Evolutionary conservation across 805 yeast genomes (phyloP).

Genomic region (Schwanniomyces polymorphus): DNA sequence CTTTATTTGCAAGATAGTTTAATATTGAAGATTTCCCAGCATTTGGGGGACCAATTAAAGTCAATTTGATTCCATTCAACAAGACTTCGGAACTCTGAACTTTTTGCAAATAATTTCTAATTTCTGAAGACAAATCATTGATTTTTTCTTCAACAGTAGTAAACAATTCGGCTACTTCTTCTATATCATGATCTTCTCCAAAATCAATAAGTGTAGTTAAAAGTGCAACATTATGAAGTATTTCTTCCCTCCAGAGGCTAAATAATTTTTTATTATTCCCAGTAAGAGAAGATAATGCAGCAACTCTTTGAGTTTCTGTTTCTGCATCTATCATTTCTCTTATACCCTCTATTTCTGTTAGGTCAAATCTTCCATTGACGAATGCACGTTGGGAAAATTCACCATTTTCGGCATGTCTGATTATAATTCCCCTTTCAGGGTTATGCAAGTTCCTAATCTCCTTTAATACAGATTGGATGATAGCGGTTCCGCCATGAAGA

Average conservation of each 20-base stretch:
- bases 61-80: slow-evolving; percentile 68
- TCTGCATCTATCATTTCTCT: slow-evolving; percentile 89
- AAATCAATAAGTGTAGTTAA: slow-evolving; percentile 90
- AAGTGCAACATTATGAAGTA: slow-evolving; percentile 68
- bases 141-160: slow-evolving; percentile 48
- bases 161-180: slow-evolving; percentile 57
- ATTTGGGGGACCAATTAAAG: slow-evolving; percentile 88
- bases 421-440: slow-evolving; percentile 33
- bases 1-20: slow-evolving; percentile 72
- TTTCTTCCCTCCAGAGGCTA: slow-evolving; percentile 61
- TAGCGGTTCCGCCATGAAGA: slow-evolving; percentile 91
- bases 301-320: slow-evolving; percentile 81
- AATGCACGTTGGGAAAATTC: slow-evolving; percentile 90
- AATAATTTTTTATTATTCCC: slow-evolving; percentile 64
- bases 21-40: slow-evolving; percentile 92
- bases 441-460: slow-evolving; percentile 59
- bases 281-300: slow-evolving; percentile 70
- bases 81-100: slow-evolving; percentile 62
- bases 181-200: slow-evolving; percentile 89
- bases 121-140: slow-evolving; percentile 39
- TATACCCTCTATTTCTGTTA: slow-evolving; percentile 90
- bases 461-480: slow-evolving; percentile 63
- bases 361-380: slow-evolving; percentile 76
- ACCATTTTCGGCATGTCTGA: slow-evolving; percentile 89
- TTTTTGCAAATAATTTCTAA: slow-evolving; percentile 43